Base-by-base conservation (phyloP, 164 flowering plant genomes). In the Vitis labrusca region DNA sequence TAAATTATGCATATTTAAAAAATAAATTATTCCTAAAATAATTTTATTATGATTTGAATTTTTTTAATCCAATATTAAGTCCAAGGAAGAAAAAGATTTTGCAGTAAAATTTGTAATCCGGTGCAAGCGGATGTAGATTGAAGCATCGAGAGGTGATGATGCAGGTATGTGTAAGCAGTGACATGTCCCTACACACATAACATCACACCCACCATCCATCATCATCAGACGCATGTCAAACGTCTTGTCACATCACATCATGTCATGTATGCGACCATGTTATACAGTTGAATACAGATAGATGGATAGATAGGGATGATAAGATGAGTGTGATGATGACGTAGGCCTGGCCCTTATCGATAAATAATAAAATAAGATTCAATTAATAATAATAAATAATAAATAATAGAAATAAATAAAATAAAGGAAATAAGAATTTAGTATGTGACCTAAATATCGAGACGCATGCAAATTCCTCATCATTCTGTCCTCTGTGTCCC, bases 401-500 rank as follows among this genome's bases (percentile, higher is more conserved):
- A 9, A 30, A 61, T 2, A 30, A 10, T 9, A 59, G 1, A 59
- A 19, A 4, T 9, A 59, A 10, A 59, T 27, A 58, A 5, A 58
- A 58, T 17, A 30, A 61, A 61, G 9, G 32, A 29, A 14, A 61
- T 13, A 61, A 13, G 10, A 44, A 15, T 10, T 16, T 14, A 13
- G 44, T 61, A 61, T 63, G 19, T 48, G 9, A 23, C 61, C 60
- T 52, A 60, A 61, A 76, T 71, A 77, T 62, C 75, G 74, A 79
- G 81, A 71, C 86, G 86, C 86, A 81, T 84, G 86, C 86, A 84
- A 73, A 70, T 68, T 60, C 59, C 52, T 69, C 73, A 81, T 81
- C 75, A 81, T 86, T 79, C 76, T 85, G 90, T 86, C 86, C 82
- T 80, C 81, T 81, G 75, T 71, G 76, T 47, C 81, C 89, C 83